phyloP scores from a whole-genome alignment of 2,329 filamentous ascomycete genomes.

The Atkinsonella texensis region DNA sequence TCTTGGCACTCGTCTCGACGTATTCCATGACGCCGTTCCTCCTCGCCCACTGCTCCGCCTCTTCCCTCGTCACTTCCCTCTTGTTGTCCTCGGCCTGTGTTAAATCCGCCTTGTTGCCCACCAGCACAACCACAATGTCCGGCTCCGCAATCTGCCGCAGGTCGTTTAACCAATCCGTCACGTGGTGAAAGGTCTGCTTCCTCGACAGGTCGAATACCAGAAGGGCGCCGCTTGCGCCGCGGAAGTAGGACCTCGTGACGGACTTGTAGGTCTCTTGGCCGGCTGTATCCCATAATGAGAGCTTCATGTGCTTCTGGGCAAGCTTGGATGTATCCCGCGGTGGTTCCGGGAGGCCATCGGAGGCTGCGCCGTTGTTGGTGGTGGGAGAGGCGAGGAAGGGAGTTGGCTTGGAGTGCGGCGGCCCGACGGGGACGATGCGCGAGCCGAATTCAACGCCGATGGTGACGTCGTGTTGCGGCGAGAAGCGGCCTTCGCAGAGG shows the following conservation, averaged over 20 bases:
- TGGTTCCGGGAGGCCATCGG: constrained; percentile 41
- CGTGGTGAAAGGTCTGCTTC: constrained; percentile 72
- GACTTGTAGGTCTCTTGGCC: constrained; percentile 97
- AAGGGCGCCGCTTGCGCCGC: constrained; percentile 58
- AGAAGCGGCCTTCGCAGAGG: constrained; percentile 93
- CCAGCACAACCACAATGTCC: constrained; percentile 85
- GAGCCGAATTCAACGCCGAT: constrained; percentile 96
- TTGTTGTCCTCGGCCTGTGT: constrained; percentile 46
- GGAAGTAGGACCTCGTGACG: constrained; percentile 88
- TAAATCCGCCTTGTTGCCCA: constrained; percentile 91
- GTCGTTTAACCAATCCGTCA: constrained; percentile 88
- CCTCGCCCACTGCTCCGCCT: constrained; percentile 83
- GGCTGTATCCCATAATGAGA: constrained; percentile 90
- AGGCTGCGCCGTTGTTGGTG: neutral
- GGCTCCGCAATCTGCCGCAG: constrained; percentile 90
- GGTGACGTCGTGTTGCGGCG: constrained; percentile 88
- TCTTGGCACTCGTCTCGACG: constrained; percentile 94
- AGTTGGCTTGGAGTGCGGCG: constrained; percentile 50
- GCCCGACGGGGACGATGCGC: constrained; percentile 81
- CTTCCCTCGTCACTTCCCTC: constrained; percentile 67
- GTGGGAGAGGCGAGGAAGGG: constrained; percentile 13
- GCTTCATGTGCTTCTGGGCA: constrained; percentile 73
- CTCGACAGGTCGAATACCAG: constrained; percentile 93
- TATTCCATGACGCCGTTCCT: constrained; percentile 82
- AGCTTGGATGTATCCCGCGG: constrained; percentile 26